A percentile compares a stretch with the other conserved stretches of the same genome.
phyloP scores from a whole-genome alignment of 495 filamentous ascomycete species.

The Cercophora scortea region DNA sequence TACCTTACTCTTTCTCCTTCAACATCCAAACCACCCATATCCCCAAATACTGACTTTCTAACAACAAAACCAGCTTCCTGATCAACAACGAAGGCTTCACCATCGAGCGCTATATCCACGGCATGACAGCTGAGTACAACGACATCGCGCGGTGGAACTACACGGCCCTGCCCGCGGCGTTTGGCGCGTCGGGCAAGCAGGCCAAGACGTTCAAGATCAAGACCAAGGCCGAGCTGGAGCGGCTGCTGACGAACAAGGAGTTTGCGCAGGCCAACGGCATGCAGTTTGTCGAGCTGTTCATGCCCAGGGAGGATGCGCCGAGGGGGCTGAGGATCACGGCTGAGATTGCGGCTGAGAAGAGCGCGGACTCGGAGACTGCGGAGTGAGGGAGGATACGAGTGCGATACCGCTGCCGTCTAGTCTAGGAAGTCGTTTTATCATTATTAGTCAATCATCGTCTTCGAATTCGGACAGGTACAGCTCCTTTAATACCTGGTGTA shows the following conservation, averaged over 20 bases:
- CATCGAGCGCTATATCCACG: conserved; percentile 69
- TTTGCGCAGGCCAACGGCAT: conserved; percentile 47
- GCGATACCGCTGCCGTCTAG: too few species aligned
- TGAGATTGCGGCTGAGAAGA: conserved; percentile 54
- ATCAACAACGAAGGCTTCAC: conserved; percentile 73
- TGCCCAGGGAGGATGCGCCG: conserved; percentile 77
- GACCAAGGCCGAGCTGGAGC: conserved; percentile 60
- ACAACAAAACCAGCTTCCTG: conserved; percentile 47
- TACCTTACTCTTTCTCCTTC: conserved; percentile 4
- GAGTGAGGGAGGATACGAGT: conserved; percentile 6
- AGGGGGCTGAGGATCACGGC: conserved; percentile 63
- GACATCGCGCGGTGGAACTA: conserved; percentile 71
- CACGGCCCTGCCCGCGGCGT: conserved; percentile 56
- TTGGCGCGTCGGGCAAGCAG: conserved; percentile 52
- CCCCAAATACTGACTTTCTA: background rate
- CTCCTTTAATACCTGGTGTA: too few species aligned
- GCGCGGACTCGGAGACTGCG: too few species aligned
- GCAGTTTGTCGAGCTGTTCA: conserved; percentile 80
- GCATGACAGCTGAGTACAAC: conserved; percentile 72
- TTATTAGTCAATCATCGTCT: too few species aligned
- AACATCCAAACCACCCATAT: background rate
- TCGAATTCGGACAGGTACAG: too few species aligned
- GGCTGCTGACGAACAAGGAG: conserved; percentile 56
- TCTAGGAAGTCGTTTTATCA: too few species aligned
- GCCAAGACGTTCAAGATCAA: conserved; percentile 61